Evolutionary conservation across 129 eudicot species (phyloP), one percentile per base, ranked within the genome.

Genomic region (Saussurea involucrata): DNA sequence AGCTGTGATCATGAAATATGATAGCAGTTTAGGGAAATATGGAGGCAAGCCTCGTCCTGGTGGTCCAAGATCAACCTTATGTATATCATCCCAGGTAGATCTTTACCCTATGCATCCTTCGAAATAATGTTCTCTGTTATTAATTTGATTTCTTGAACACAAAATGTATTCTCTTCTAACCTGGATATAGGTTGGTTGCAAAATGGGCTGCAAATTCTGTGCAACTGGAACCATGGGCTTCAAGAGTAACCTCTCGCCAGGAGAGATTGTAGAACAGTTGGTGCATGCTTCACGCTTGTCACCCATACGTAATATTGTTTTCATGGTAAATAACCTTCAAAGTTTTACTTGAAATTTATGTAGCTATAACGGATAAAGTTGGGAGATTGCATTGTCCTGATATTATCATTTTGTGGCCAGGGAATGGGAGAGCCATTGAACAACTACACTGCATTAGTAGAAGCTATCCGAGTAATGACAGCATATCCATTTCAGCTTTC

Each of bases 371-470:
- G 32, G n/a, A 5, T 7, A 15, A 25, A 7, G 1, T 9, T 55
- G 9, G 42, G 69, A 21, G 13, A 11, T 60, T 68, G 66, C 21
- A 9, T 58, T 21, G 7, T 61, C 36, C 33, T 77, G 61, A 82
- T 78, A 29, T 28, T 32, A 58, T 81, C 21, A 63, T 73, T 13
- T 68, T 64, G 18, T 85, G 64, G 49, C 60, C 88, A 95, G 97
- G 98, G 98, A 86, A 95, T 95, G 98, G 98, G 98, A 74, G 98
- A 95, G 65, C 98, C 98, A 53, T 78, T 95, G 36, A 95, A 95
- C 83, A 95, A 95, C 85, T 95, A 95, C 81, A 32, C 86, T 69
- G 87, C 98, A 1, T 58, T 95, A 72, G 94, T 91, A 63, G 97
- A 95, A 82, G 97, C 98, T 53, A 78, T 95, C 46, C 73, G 85